phyloP scores from a whole-genome alignment of 2,329 filamentous ascomycete genomes.

The Paramyrothecium sp. region DNA sequence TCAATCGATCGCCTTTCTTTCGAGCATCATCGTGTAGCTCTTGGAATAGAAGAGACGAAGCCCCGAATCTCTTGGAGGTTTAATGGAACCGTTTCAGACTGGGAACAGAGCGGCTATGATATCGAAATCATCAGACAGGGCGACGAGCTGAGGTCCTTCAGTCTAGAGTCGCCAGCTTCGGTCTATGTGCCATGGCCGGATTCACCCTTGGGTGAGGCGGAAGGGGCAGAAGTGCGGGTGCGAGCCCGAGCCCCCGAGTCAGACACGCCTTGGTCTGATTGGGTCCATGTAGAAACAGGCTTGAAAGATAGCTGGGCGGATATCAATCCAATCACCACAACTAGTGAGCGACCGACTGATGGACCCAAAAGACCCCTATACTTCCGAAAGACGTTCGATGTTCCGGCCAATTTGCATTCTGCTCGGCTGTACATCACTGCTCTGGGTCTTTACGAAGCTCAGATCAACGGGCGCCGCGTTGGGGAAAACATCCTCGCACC shows the following conservation, averaged over 20 bases:
- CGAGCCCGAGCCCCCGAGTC: constrained; percentile 30
- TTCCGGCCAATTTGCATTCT: constrained; percentile 16
- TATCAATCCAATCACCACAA: constrained; percentile 24
- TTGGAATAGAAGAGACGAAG: no score
- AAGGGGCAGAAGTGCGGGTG: constrained; percentile 17
- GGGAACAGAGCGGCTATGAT: no score
- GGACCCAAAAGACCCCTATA: constrained; percentile 25
- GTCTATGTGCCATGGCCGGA: no score
- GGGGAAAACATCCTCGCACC: constrained; percentile 43
- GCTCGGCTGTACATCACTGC: constrained; percentile 47
- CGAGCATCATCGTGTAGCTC: no score
- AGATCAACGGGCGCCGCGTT: constrained; percentile 43
- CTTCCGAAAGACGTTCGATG: constrained; percentile 32
- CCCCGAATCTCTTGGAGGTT: no score
- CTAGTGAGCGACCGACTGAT: constrained; percentile 20
- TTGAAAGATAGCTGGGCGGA: constrained; percentile 30
- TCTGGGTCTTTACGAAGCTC: constrained; percentile 42
- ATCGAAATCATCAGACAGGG: no score
- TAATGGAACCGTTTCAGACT: no score
- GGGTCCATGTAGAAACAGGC: constrained; percentile 32
- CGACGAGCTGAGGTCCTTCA: no score
- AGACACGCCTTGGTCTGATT: constrained; percentile 22
- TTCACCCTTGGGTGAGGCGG: no score
- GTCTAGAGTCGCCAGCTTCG: no score
- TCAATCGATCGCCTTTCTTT: no score